These are phyloP conservation scores for Trichoderma asperelloides DNA, from an alignment of 495 filamentous ascomycete genomes.

Conservation along the genomic window DNA sequence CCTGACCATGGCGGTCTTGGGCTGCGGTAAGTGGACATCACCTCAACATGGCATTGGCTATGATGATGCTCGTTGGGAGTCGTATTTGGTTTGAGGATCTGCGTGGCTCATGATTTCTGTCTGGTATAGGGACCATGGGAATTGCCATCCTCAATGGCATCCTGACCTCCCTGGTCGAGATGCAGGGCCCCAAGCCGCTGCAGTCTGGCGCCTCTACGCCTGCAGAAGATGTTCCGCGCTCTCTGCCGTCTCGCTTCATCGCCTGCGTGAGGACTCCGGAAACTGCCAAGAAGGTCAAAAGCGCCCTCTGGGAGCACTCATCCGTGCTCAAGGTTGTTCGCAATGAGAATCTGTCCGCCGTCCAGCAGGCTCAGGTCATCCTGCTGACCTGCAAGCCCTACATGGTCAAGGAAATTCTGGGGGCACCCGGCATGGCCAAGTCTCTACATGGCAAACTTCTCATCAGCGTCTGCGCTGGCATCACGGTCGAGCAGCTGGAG, in stretches of 20 bases:
- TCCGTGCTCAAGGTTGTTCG: constrained; percentile 35
- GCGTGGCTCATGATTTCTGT: neutral
- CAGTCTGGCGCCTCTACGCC: constrained; percentile 44
- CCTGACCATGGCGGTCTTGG: constrained; percentile 61
- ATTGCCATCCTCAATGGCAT: constrained; percentile 78
- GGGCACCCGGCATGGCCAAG: constrained; percentile 53
- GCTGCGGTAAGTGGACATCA: constrained; percentile 58
- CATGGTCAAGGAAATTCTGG: constrained; percentile 56
- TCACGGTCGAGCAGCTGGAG: constrained; percentile 55
- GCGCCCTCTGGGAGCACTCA: constrained; percentile 44
- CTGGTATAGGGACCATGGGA: constrained; percentile 60
- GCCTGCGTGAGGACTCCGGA: constrained; percentile 60
- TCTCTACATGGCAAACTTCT: constrained; percentile 71
- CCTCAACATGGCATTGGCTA: no score
- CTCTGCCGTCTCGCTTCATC: constrained; percentile 63
- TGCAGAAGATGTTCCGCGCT: constrained; percentile 39
- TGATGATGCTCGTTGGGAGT: no score
- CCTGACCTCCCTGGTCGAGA: constrained; percentile 51
- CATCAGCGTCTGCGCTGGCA: constrained; percentile 79
- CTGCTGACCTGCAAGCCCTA: constrained; percentile 74
- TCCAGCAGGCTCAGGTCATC: constrained; percentile 52
- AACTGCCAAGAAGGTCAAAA: constrained; percentile 53
- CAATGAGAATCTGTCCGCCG: constrained; percentile 51
- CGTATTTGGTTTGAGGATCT: neutral
- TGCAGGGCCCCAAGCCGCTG: constrained; percentile 27